Conservation (phyloP, 495 filamentous ascomycete species). For the Penicillium psychrofluorescens region DNA sequence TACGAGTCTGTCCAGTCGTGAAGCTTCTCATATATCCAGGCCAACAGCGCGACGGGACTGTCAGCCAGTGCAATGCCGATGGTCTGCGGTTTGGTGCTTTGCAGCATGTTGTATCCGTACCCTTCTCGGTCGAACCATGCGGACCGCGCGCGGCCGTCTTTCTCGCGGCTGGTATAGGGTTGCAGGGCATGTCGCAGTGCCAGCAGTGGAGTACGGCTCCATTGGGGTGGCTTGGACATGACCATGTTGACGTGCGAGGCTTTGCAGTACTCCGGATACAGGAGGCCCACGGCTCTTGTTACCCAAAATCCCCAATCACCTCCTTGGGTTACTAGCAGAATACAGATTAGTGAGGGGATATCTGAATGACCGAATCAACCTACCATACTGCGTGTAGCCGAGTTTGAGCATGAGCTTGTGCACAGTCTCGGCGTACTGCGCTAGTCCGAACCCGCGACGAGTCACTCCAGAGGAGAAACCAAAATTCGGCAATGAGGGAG, state of each 20-base stretch:
- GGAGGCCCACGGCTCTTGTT: conserved; percentile 46
- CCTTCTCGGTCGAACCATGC: conserved; percentile 46
- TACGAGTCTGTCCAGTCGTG: conserved; percentile 61
- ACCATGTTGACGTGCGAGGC: conserved; percentile 63
- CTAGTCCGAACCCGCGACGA: conserved; percentile 44
- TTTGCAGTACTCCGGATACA: conserved; percentile 49
- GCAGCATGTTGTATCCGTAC: conserved; percentile 47
- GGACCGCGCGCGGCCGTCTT: conserved; percentile 39
- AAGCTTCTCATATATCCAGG: conserved; percentile 67
- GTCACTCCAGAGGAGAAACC: conserved; percentile 32
- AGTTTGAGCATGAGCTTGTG: conserved; percentile 63
- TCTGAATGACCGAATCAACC: background rate
- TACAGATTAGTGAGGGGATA: background rate
- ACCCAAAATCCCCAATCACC: conserved; percentile 65
- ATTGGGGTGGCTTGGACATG: conserved; percentile 24
- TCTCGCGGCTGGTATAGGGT: conserved; percentile 19
- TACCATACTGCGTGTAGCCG: conserved; percentile 58
- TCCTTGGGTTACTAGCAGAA: conserved; percentile 45
- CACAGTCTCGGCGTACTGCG: conserved; percentile 54
- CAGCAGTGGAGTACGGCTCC: conserved; percentile 8
- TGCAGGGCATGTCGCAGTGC: conserved; percentile 16
- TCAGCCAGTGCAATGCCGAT: conserved; percentile 50
- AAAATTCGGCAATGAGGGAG: conserved; percentile 37
- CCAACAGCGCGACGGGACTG: conserved; percentile 52
- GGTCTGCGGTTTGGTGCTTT: conserved; percentile 58